Evolutionary conservation across 208 protist species (phyloP), one percentile per base, ranked within the genome.

Genomic region (Acanthamoeba castellanii): DNA sequence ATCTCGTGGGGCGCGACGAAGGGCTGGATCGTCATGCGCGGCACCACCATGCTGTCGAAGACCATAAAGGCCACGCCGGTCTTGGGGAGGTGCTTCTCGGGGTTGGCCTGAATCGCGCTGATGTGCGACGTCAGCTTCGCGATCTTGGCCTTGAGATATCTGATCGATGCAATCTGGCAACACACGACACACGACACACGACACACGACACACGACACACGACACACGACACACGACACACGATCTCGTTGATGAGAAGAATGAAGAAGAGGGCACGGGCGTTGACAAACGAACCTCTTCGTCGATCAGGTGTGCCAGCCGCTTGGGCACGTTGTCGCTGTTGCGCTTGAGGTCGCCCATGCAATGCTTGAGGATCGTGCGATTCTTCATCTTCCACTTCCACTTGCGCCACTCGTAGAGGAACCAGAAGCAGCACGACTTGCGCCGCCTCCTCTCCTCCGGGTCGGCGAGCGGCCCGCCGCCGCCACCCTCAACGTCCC

Each of bases 301-400:
- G n/a, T 87, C 78, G 11, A 87, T 87, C 27, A 87, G 78, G 14
- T 52, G 32, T 27, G 78, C 78, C 22, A 87, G 50, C 13, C 78
- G 78, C 42, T 87, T 5, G 32, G 78, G 47, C 47, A 87, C 78
- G 25, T 61, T 87, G 78, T 87, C 78, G 50, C 27, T 87, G 78
- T 59, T 61, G 27, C 78, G 78, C 78, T 55, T 55, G 52, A 64
- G 78, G 30, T 88, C 81, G 52, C 81, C 81, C 11, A 88, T n/a
- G 14, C 50, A 66, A 4, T 32, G 30, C 30, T 50, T n/a, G n/a
- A 88, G 81, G n/a, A 57, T 25, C n/a, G 81, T 88, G 50, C 50
- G 32, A 25, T 88, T 88, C 81, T 88, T 88, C 81, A 88, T 88
- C 81, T 88, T 88, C 81, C 81, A 88, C 52, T 66, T 88, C 81